A percentile compares a stretch with the other conserved stretches of the same genome.
These are phyloP conservation scores for Cladosporium halotolerans DNA, from an alignment of 2,329 filamentous ascomycete species.

Conservation along the genomic window DNA sequence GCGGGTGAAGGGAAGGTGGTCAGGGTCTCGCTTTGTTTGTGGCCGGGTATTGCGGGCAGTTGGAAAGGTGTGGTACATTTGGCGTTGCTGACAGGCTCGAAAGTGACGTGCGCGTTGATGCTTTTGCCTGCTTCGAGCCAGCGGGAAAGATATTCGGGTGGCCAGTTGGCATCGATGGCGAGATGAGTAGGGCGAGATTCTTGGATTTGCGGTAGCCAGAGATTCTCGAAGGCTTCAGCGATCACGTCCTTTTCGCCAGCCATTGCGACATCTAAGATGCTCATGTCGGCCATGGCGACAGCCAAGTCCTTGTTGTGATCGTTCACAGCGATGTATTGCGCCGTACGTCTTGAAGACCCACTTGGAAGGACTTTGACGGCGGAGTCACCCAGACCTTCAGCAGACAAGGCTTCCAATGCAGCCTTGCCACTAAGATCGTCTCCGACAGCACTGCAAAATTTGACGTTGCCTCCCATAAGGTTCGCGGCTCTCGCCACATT, in stretches of 20 bases:
- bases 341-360: constrained; percentile 58
- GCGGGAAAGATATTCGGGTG: constrained; percentile 54
- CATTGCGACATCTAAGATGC: constrained; percentile 56
- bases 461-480: constrained; percentile 58
- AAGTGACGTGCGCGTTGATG: constrained; percentile 58
- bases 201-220: constrained; percentile 57
- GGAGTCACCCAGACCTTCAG: constrained; percentile 57
- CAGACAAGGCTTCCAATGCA: constrained; percentile 59
- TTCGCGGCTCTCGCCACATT: constrained; percentile 85
- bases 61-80: constrained; percentile 69
- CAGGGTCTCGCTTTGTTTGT: constrained; percentile 9
- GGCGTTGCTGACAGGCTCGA: constrained; percentile 80
- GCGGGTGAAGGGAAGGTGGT: constrained; percentile 53
- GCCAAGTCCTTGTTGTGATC: constrained; percentile 74
- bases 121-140: constrained; percentile 60
- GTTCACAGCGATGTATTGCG: constrained; percentile 89
- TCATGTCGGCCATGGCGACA: constrained; percentile 96
- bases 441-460: constrained; percentile 73
- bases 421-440: constrained; percentile 72
- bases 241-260: constrained; percentile 29
- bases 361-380: constrained; percentile 49
- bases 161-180: constrained; percentile 85
- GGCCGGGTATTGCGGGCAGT: constrained; percentile 21
- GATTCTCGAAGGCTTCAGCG: constrained; percentile 36
- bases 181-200: constrained; percentile 63